phyloP scores from a whole-genome alignment of 2,329 filamentous ascomycete genomes.

The Dissoconium aciculare region DNA sequence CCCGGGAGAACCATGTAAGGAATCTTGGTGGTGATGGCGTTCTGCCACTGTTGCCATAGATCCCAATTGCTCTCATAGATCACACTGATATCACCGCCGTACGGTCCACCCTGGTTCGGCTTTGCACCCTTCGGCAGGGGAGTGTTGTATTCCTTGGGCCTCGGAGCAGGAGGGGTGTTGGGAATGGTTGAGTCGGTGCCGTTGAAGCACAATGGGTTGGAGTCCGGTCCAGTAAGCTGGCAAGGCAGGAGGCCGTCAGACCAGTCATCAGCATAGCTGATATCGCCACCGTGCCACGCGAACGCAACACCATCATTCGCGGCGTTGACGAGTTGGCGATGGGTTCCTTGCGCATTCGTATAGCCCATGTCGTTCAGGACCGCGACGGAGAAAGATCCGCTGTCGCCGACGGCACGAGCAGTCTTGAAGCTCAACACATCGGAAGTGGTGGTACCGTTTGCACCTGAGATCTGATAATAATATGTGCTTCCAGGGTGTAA shows the following conservation, averaged over 20 bases:
- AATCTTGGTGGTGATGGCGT: slow-evolving; percentile 28
- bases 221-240: slow-evolving; percentile 18
- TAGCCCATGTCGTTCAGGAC: slow-evolving; percentile 42
- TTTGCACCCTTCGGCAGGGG: slow-evolving; percentile 33
- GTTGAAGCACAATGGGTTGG: slow-evolving; percentile 39
- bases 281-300: slow-evolving; percentile 40
- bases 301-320: slow-evolving; percentile 34
- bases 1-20: slow-evolving; percentile 38
- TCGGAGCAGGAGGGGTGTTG: slow-evolving; percentile 21
- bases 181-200: slow-evolving; percentile 31
- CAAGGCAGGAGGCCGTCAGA: slow-evolving; percentile 38
- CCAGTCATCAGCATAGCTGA: slow-evolving; percentile 39
- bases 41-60: slow-evolving; percentile 38
- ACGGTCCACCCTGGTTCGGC: slow-evolving; percentile 32
- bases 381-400: slow-evolving; percentile 30
- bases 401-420: slow-evolving; percentile 30
- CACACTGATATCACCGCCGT: slow-evolving; percentile 35
- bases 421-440: slow-evolving; percentile 35
- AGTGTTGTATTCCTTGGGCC: slow-evolving; percentile 29
- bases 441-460: slow-evolving; percentile 37
- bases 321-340: slow-evolving; percentile 29
- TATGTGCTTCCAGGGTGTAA: slow-evolving; percentile 34
- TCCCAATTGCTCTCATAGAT: slow-evolving; percentile 40
- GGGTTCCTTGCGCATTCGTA: slow-evolving; percentile 37
- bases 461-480: slow-evolving; percentile 36